Evolutionary conservation across 139 green algal species (phyloP).

Genomic region (Chlamydomonas incerta): DNA sequence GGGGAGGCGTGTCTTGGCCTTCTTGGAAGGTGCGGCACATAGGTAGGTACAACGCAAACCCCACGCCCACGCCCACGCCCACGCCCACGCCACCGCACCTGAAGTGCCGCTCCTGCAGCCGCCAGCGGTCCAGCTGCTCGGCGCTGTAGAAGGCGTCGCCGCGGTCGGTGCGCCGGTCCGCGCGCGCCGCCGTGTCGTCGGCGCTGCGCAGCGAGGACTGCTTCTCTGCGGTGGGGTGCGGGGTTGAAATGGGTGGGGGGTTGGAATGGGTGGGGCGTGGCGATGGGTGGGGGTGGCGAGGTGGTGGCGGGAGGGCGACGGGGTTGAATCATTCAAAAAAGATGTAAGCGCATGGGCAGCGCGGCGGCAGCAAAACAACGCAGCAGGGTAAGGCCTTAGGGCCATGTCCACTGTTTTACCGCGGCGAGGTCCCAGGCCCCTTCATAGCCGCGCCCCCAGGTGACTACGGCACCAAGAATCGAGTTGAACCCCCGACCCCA

Average conservation of each 20-base stretch:
- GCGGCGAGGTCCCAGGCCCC: too few relatives aligned
- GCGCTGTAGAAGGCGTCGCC: conserved; percentile 24
- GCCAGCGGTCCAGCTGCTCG: conserved; percentile 20
- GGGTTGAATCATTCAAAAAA: too few relatives aligned
- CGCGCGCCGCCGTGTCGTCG: background rate
- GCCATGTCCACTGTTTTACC: too few relatives aligned
- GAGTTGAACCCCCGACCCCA: too few relatives aligned
- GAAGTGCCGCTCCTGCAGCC: conserved; percentile 10
- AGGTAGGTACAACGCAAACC: too few relatives aligned
- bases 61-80: background rate
- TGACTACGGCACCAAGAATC: too few relatives aligned
- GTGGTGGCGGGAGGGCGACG: background rate
- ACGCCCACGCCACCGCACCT: background rate
- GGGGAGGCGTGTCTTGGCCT: too few relatives aligned
- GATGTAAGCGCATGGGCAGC: too few relatives aligned
- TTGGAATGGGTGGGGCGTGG: background rate
- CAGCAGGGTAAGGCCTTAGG: too few relatives aligned
- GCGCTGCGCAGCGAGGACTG: background rate
- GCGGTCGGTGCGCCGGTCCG: conserved; percentile 32
- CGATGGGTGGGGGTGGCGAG: background rate
- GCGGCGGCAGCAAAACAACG: too few relatives aligned
- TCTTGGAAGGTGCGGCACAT: too few relatives aligned
- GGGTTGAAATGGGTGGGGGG: background rate
- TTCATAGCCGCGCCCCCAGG: too few relatives aligned
- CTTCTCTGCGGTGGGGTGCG: background rate